A percentile compares a stretch with the other conserved stretches of the same genome.
These are phyloP conservation scores for Trichoderma brevicompactum DNA, from an alignment of 2,329 filamentous ascomycete genomes.

Conservation along the genomic window DNA sequence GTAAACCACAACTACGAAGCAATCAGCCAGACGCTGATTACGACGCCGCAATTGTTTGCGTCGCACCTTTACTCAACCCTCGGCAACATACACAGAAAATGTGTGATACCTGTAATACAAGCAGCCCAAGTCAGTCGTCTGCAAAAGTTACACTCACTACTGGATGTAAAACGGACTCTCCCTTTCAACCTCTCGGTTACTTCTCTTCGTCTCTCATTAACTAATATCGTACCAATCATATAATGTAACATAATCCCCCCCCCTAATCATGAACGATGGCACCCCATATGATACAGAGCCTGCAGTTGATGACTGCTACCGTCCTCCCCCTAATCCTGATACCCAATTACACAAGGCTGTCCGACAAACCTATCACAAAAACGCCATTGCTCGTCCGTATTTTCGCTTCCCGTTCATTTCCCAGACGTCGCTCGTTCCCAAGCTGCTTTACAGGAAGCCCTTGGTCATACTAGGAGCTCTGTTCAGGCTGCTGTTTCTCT, in stretches of 20 bases:
- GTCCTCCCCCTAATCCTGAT: conserved; percentile 2
- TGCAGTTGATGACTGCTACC: neutral
- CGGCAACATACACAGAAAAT: conserved; percentile 6
- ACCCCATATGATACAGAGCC: conserved; percentile 27
- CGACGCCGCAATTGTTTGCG: conserved; percentile 24
- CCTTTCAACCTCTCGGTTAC: neutral
- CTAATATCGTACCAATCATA: conserved; percentile 30
- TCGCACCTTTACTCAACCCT: conserved; percentile 17
- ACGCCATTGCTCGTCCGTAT: conserved; percentile 25
- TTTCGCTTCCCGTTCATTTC: neutral
- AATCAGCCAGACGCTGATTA: neutral
- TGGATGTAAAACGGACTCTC: neutral
- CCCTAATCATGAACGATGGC: conserved; percentile 27
- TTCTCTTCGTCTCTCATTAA: conserved; percentile 26
- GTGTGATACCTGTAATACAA: conserved; percentile 2
- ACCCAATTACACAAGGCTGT: conserved; percentile 23
- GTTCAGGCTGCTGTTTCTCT: conserved; percentile 68
- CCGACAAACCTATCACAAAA: conserved; percentile 21
- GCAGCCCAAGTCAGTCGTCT: neutral
- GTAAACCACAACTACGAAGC: neutral
- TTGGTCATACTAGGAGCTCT: conserved; percentile 72
- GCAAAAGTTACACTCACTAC: conserved; percentile 3
- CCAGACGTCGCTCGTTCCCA: neutral
- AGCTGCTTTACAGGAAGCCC: conserved; percentile 66
- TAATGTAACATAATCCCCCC: conserved; percentile 26